Evolutionary conservation across 2,329 filamentous ascomycete species (phyloP).

Genomic region (Hirsutella thompsonii): DNA sequence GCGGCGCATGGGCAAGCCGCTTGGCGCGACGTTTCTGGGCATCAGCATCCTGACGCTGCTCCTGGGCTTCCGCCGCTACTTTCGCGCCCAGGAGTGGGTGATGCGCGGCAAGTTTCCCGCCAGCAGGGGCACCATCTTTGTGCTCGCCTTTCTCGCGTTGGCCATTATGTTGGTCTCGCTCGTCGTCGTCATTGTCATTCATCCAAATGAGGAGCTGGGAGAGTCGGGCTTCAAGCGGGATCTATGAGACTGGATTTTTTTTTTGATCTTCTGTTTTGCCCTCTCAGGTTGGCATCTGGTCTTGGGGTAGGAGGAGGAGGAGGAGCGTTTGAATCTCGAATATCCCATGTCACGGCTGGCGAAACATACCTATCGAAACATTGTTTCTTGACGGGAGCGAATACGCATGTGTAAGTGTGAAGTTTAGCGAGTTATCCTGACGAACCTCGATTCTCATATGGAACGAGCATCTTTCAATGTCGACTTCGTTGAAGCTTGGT

Average conservation of each 20-base stretch:
- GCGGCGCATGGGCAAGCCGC: conserved; percentile 55
- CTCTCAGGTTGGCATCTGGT: too few species aligned
- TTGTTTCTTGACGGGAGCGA: too few species aligned
- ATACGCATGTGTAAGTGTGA: too few species aligned
- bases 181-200: conserved; percentile 45
- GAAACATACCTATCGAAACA: too few species aligned
- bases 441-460: too few species aligned
- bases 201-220: conserved; percentile 15
- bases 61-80: conserved; percentile 67
- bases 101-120: conserved; percentile 71
- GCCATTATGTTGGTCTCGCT: conserved; percentile 48
- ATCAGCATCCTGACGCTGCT: conserved; percentile 65
- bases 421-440: too few species aligned
- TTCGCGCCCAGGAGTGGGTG: conserved; percentile 68
- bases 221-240: background rate
- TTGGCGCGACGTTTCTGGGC: conserved; percentile 64
- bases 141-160: conserved; percentile 54
- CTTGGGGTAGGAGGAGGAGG: too few species aligned
- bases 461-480: too few species aligned
- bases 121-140: conserved; percentile 59
- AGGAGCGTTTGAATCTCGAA: too few species aligned
- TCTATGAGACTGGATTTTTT: background rate
- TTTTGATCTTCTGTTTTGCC: too few species aligned
- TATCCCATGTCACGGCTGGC: too few species aligned
- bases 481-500: too few species aligned